Percentiles rank a stretch among this genome's conserved stretches.
These are phyloP conservation scores for Anisodus tanguticus DNA, from an alignment of 257 asterid genomes.

Conservation along the genomic window DNA sequence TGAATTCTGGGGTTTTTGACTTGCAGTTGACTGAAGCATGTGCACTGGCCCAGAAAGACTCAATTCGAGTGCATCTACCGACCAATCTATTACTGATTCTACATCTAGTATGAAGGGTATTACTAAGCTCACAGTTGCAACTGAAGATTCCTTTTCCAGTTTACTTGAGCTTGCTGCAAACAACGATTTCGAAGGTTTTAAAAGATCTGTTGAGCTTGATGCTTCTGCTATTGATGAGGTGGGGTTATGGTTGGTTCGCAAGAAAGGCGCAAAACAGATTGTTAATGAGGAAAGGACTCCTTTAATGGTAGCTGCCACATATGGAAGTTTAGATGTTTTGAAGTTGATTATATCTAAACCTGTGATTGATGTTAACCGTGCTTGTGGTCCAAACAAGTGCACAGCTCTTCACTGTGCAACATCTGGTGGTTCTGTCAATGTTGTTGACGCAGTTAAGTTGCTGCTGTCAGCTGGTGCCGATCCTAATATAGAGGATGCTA, in stretches of 20 bases:
- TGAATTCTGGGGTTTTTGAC: slow-evolving; percentile 35
- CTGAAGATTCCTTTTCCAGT: slow-evolving; percentile 74
- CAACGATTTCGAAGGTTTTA: slow-evolving; percentile 74
- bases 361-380: slow-evolving; percentile 77
- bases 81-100: slow-evolving; percentile 33
- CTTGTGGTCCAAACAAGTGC: slow-evolving; percentile 72
- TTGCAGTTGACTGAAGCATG: slow-evolving; percentile 59
- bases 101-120: slow-evolving; percentile 44
- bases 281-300: slow-evolving; percentile 76
- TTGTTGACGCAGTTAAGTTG: slow-evolving; percentile 58
- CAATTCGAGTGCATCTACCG: slow-evolving; percentile 39
- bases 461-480: slow-evolving; percentile 90
- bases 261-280: slow-evolving; percentile 69
- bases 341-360: slow-evolving; percentile 81
- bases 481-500: slow-evolving; percentile 73
- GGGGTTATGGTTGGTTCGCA: slow-evolving; percentile 81
- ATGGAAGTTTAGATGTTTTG: slow-evolving; percentile 80
- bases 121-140: slow-evolving; percentile 57
- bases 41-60: slow-evolving; percentile 59
- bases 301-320: slow-evolving; percentile 90
- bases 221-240: slow-evolving; percentile 71
- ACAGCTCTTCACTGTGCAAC: slow-evolving; percentile 98
- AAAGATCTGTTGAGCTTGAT: slow-evolving; percentile 69
- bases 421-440: slow-evolving; percentile 70
- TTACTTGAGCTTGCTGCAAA: slow-evolving; percentile 86